Evolutionary conservation across 768 basidiomycete genomes (phyloP).

Genomic region (Fistulinella prunicolor): DNA sequence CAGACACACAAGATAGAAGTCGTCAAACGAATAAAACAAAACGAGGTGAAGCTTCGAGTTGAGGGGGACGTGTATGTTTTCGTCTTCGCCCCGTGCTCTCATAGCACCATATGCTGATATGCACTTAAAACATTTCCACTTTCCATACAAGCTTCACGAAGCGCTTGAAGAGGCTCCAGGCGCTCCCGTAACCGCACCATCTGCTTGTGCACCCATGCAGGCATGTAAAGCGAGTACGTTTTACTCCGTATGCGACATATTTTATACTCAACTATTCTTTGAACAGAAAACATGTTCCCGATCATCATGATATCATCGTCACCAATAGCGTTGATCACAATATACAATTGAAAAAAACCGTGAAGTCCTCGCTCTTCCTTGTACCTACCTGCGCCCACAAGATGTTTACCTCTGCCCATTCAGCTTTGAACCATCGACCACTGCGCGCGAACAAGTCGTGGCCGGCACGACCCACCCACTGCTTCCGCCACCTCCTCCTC

Average conservation of each 20-base stretch:
- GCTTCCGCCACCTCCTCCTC: slow-evolving; percentile 21
- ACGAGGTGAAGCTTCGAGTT: slow-evolving; percentile 79
- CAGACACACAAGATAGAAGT: slow-evolving; percentile 79
- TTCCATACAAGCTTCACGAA: slow-evolving; percentile 66
- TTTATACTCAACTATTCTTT: too few relatives aligned
- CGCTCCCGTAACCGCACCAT: slow-evolving; percentile 34
- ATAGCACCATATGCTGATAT: neutral
- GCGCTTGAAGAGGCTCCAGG: slow-evolving; percentile 74
- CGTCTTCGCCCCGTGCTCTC: neutral
- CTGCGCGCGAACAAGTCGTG: slow-evolving; percentile 71
- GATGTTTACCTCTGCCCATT: too few relatives aligned
- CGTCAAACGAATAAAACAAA: slow-evolving; percentile 77
- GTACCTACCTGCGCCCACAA: too few relatives aligned
- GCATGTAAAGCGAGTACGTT: slow-evolving; percentile 69
- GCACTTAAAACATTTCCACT: slow-evolving; percentile 75
- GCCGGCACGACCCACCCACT: slow-evolving; percentile 57
- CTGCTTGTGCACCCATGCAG: slow-evolving; percentile 39
- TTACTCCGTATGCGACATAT: too few relatives aligned
- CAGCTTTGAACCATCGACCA: slow-evolving; percentile 74
- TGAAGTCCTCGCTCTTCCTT: slow-evolving; percentile 39
- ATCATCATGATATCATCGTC: slow-evolving; percentile 97
- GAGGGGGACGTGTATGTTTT: slow-evolving; percentile 59
- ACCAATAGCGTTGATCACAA: slow-evolving; percentile 91
- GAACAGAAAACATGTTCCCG: slow-evolving; percentile 71
- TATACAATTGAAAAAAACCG: slow-evolving; percentile 96